Conservation (phyloP, 2,329 filamentous ascomycete genomes). For the Cladobotryum protrusum region DNA sequence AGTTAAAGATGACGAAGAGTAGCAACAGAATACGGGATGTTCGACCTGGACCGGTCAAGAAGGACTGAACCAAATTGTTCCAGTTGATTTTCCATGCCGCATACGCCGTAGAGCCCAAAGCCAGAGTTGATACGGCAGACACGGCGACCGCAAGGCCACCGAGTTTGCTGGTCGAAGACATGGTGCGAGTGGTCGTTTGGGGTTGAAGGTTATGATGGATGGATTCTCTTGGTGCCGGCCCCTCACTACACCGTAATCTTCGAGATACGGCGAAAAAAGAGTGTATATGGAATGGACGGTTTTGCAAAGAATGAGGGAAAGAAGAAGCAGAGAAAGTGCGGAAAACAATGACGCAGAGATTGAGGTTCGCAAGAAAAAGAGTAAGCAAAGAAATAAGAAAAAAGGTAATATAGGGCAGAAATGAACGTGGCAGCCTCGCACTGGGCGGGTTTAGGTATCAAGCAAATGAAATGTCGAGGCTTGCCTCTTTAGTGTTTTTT, state of each 20-base stretch:
- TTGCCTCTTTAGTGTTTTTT: no score
- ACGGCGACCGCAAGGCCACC: conserved; percentile 25
- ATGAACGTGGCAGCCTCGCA: no score
- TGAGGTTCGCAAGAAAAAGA: not conserved
- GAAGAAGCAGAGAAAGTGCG: not conserved
- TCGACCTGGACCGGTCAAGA: conserved; percentile 49
- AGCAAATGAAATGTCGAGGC: no score
- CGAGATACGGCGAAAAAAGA: conserved; percentile 4
- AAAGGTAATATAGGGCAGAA: not conserved
- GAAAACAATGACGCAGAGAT: not conserved
- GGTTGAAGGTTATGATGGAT: not conserved
- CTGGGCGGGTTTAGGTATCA: no score
- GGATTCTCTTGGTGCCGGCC: not conserved
- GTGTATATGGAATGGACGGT: not conserved
- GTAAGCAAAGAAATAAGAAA: not conserved
- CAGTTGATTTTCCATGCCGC: conserved; percentile 41
- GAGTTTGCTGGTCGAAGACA: conserved; percentile 27
- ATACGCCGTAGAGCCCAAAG: conserved; percentile 39
- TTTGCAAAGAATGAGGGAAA: not conserved
- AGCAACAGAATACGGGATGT: conserved; percentile 48
- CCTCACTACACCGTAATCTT: not conserved
- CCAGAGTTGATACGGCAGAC: conserved; percentile 38
- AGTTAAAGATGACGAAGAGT: conserved; percentile 55
- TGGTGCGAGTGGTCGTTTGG: not conserved
- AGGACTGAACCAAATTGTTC: conserved; percentile 31